A percentile compares a stretch with the other conserved stretches of the same genome.
Conservation (phyloP, 495 filamentous ascomycete genomes). For the Hypoxylon fuscum region DNA sequence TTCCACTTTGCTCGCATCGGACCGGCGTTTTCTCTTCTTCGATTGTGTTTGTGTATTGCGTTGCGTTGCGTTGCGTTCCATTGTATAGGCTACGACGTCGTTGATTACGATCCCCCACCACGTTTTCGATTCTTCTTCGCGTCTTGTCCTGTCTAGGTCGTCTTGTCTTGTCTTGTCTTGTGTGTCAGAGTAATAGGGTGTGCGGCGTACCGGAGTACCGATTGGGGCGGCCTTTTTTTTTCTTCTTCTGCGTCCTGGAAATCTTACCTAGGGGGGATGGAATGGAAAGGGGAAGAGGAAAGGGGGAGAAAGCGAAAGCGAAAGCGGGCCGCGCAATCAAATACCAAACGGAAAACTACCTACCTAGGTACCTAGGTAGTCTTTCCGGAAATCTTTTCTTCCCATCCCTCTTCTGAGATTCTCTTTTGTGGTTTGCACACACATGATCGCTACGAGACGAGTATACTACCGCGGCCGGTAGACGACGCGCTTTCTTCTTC, state of each 20-base stretch:
- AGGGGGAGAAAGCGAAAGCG: too few species aligned
- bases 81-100: constrained; percentile 39
- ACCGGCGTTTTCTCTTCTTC: constrained; percentile 23
- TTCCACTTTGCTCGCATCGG: constrained; percentile 29
- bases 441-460: too few species aligned
- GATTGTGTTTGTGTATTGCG: constrained; percentile 24
- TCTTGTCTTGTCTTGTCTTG: constrained; percentile 3
- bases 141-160: constrained; percentile 3
- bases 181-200: constrained; percentile 9
- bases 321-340: background rate
- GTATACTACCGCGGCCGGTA: too few species aligned
- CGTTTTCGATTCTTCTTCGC: constrained; percentile 13
- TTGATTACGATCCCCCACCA: constrained; percentile 21
- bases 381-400: constrained; percentile 3
- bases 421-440: background rate
- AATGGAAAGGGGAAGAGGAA: background rate
- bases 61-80: too few species aligned
- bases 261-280: too few species aligned
- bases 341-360: constrained; percentile 4
- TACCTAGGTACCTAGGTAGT: too few species aligned
- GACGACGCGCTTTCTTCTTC: too few species aligned
- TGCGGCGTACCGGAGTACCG: constrained; percentile 29
- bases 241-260: background rate
- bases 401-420: constrained; percentile 13
- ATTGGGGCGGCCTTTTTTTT: background rate